Evolutionary conservation across 805 yeast genomes (phyloP).

Genomic region (Teunomyces gatunensis): DNA sequence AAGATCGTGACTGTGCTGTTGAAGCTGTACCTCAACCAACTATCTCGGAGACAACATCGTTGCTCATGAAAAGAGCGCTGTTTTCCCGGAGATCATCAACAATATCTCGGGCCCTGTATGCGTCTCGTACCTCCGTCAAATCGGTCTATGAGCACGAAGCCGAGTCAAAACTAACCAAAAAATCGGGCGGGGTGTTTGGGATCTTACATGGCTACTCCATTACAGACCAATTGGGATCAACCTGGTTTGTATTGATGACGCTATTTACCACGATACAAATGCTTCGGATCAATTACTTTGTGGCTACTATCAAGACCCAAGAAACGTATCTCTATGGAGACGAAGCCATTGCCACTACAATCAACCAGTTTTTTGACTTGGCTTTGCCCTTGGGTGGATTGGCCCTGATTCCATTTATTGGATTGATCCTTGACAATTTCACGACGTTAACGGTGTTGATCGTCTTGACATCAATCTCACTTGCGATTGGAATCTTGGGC

Average conservation of each 20-base stretch:
- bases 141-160: conserved; percentile 68
- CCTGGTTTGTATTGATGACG: conserved; percentile 80
- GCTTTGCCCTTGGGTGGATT: conserved; percentile 90
- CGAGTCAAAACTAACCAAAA: conserved; percentile 49
- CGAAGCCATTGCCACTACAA: conserved; percentile 38
- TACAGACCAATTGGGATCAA: conserved; percentile 48
- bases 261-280: conserved; percentile 81
- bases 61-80: conserved; percentile 35
- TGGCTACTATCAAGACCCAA: conserved; percentile 84
- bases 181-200: conserved; percentile 50
- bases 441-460: conserved; percentile 57
- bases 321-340: conserved; percentile 66
- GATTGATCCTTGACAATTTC: conserved; percentile 71
- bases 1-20: conserved; percentile 23
- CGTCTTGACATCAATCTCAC: conserved; percentile 53
- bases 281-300: conserved; percentile 89
- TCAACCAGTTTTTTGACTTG: conserved; percentile 74
- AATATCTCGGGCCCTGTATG: conserved; percentile 32
- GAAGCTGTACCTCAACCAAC: conserved; percentile 28
- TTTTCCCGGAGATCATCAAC: conserved; percentile 29
- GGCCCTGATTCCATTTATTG: conserved; percentile 82
- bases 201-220: conserved; percentile 65
- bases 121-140: conserved; percentile 42
- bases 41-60: conserved; percentile 40
- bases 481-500: conserved; percentile 70